Percentiles rank a stretch among this genome's conserved stretches.
phyloP scores from a whole-genome alignment of 2,329 filamentous ascomycete species.

The Calonectria pseudoreteaudii region DNA sequence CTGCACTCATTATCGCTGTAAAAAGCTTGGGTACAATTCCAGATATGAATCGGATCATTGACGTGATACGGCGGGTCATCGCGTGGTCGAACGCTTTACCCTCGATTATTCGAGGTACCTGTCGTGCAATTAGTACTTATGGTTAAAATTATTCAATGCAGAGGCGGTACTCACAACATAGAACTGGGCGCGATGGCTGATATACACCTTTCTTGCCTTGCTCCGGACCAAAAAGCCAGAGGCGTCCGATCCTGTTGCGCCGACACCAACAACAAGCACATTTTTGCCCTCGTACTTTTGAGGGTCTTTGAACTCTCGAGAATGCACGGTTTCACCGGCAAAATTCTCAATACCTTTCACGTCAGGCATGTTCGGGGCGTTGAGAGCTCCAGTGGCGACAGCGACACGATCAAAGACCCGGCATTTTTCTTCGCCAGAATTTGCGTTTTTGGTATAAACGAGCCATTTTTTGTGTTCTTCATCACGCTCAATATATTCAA shows the following conservation, averaged over 20 bases:
- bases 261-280: conserved; percentile 60
- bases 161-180: conserved; percentile 35
- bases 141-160: too few relatives aligned
- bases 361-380: conserved; percentile 47
- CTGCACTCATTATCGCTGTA: conserved; percentile 32
- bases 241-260: conserved; percentile 49
- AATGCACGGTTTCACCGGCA: conserved; percentile 54
- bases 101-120: conserved; percentile 45
- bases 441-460: conserved; percentile 41
- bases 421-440: conserved; percentile 31
- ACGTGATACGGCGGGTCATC: conserved; percentile 46
- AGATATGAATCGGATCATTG: conserved; percentile 29
- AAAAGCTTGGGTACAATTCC: conserved; percentile 25
- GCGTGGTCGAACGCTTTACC: conserved; percentile 50
- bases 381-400: conserved; percentile 50
- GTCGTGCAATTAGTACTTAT: conserved; percentile 9
- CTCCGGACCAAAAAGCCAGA: conserved; percentile 46
- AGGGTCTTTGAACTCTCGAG: conserved; percentile 49
- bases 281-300: conserved; percentile 53
- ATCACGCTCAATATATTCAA: conserved; percentile 43
- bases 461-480: conserved; percentile 42
- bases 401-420: conserved; percentile 51
- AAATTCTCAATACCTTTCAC: conserved; percentile 54
- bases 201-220: conserved; percentile 52
- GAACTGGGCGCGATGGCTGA: conserved; percentile 54